Percentiles rank a stretch among this genome's conserved stretches.
phyloP scores from a whole-genome alignment of 345 rosid genomes.

The Eutrema heterophyllum region DNA sequence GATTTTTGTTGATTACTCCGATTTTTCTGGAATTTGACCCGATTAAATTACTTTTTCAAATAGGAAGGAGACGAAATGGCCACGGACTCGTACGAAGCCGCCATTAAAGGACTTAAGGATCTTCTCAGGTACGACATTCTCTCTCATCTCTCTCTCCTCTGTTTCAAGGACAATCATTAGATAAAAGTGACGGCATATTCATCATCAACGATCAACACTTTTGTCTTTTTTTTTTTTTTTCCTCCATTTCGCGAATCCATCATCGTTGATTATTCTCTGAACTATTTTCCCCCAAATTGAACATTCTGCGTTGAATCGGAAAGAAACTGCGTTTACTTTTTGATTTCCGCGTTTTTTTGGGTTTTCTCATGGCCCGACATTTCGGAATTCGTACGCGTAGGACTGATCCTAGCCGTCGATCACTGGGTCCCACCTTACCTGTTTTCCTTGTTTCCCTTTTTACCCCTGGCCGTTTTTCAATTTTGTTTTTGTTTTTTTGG shows the following conservation, averaged over 20 bases:
- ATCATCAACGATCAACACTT: background rate
- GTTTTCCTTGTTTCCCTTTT: background rate
- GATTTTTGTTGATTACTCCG: too few species aligned
- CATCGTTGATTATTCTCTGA: background rate
- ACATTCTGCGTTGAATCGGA: background rate
- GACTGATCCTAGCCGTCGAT: conserved; percentile 19
- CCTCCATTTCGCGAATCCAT: background rate
- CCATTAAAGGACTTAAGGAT: conserved; percentile 68
- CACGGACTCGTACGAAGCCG: conserved; percentile 55
- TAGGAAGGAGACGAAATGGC: conserved; percentile 54
- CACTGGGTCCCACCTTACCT: conserved; percentile 2
- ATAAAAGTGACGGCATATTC: background rate
- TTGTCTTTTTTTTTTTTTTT: background rate
- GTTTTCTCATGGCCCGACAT: background rate
- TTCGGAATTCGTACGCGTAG: background rate
- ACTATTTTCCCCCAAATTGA: background rate
- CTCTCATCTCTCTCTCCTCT: background rate
- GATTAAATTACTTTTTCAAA: background rate
- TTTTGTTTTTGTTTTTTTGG: background rate
- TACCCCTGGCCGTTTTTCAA: background rate
- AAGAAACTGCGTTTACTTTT: background rate
- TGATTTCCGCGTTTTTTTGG: background rate
- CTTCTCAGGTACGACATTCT: conserved; percentile 61
- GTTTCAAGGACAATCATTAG: background rate
- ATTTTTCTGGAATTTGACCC: background rate